phyloP scores from a whole-genome alignment of 2,329 filamentous ascomycete genomes.

The Ophiostoma tasmaniense region DNA sequence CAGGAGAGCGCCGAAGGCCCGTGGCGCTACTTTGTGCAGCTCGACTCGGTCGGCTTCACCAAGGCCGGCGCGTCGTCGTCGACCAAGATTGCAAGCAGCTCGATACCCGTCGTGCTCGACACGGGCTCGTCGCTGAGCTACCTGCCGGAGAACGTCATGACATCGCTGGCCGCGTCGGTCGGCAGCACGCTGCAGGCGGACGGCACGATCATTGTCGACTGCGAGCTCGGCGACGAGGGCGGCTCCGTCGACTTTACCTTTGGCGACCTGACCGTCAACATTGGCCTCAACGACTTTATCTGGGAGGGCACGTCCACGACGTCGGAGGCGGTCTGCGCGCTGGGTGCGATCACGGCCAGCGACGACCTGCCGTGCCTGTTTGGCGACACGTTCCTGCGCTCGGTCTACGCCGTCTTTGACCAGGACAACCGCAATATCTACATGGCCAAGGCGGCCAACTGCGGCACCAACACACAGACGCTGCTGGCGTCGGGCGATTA shows the following conservation, averaged over 20 bases:
- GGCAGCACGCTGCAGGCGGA: slow-evolving; percentile 30
- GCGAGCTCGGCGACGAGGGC: slow-evolving; percentile 26
- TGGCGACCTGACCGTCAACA: slow-evolving; percentile 30
- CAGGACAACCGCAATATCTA: slow-evolving; percentile 23
- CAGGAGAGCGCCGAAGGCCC: slow-evolving; percentile 21
- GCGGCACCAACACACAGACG: slow-evolving; percentile 23
- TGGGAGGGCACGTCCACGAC: slow-evolving; percentile 16
- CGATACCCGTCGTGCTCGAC: slow-evolving; percentile 48
- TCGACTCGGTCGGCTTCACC: slow-evolving; percentile 31
- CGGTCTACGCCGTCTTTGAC: slow-evolving; percentile 24
- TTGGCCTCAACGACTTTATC: slow-evolving; percentile 34
- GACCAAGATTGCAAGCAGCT: slow-evolving; percentile 17
- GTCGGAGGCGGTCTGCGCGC: slow-evolving; percentile 15
- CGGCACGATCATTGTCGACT: slow-evolving; percentile 22
- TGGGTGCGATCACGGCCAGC: slow-evolving; percentile 20
- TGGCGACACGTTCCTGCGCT: slow-evolving; percentile 25
- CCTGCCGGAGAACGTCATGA: slow-evolving; percentile 49
- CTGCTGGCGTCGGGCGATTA: slow-evolving; percentile 17
- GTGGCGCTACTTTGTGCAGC: slow-evolving; percentile 34
- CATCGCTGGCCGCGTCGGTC: slow-evolving; percentile 36
- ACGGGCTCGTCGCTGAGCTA: slow-evolving; percentile 60
- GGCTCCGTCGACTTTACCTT: slow-evolving; percentile 34
- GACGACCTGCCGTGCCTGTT: slow-evolving; percentile 18
- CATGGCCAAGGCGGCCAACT: slow-evolving; percentile 24
- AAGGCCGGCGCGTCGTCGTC: slow-evolving; percentile 24